Base-by-base conservation (phyloP, 2,329 filamentous ascomycete genomes). In the Capronia epimyces region DNA sequence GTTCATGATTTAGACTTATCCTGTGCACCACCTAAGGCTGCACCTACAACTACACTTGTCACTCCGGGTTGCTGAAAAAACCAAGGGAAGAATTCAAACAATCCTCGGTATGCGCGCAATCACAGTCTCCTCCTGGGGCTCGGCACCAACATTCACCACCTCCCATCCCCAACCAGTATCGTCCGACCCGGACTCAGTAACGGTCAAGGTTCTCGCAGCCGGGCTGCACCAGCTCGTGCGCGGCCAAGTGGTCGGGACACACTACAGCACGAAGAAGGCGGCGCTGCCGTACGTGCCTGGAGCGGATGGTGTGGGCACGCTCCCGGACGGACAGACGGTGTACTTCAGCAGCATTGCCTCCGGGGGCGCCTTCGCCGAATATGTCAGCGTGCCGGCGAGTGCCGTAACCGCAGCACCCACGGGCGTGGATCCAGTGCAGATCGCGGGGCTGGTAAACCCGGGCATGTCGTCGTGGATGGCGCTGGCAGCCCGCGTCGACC, bases 391-490 rank as follows among this genome's bases (percentile, higher is more conserved):
- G 9, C 68, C 70, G 2, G 66, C 67, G 22, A 58, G 50, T 2
- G 63, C 64, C n/a, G 62, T 69, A 0, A 66, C 69, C 1, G 67
- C 69, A 2, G 50, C 82, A 1, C 74, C 75, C 0, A 65, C 67
- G 0, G 69, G 65, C 3, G 69, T 74, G 7, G 74, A 80, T 57
- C 53, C 55, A 1, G 64, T 73, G 1, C 68, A 73, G 22, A 70
- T 77, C n/a, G 79, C 79, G 0, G 77, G 71, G 0, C 66, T 76
- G 46, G 68, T 75, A 32, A 82, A 82, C 55, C 78, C 78, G 1
- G 75, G 73, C 21, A 72, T 79, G 68, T 75, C 72, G 46, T 73
- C 71, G 34, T 82, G 78, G 78, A 79, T 82, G 77, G 78, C 77
- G 3, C 65, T 82, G 29, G 69, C 66, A 18, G 66, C 71, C 32